These are phyloP conservation scores for Aspergillus fumigatus DNA, from an alignment of 2,329 filamentous ascomycete genomes.

Conservation along the genomic window DNA sequence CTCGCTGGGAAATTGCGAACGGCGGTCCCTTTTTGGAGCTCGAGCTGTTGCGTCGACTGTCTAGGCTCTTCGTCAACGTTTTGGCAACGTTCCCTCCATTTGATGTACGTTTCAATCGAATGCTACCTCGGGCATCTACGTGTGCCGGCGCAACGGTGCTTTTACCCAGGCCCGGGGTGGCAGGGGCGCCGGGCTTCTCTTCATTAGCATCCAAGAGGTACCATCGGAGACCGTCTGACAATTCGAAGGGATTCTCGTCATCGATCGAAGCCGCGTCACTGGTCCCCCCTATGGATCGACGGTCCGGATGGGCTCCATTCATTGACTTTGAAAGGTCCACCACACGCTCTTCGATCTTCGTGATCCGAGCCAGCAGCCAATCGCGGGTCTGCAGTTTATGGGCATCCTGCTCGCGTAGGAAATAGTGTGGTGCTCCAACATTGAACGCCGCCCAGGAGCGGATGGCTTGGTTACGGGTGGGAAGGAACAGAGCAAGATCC, in stretches of 20 bases:
- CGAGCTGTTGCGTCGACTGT: conserved; percentile 84
- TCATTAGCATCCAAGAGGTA: conserved; percentile 91
- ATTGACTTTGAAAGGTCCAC: conserved; percentile 85
- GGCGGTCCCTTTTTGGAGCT: conserved; percentile 68
- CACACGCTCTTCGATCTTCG: conserved; percentile 83
- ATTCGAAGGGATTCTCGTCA: conserved; percentile 94
- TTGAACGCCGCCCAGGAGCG: conserved; percentile 99
- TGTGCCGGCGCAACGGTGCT: conserved; percentile 84
- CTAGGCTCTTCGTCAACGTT: conserved; percentile 79
- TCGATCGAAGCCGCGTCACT: conserved; percentile 61
- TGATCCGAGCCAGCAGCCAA: conserved; percentile 94
- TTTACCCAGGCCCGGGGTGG: conserved; percentile 87
- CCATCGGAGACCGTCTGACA: conserved; percentile 93
- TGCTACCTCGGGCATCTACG: conserved; percentile 76
- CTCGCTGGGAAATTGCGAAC: conserved; percentile 25
- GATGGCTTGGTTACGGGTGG: conserved; percentile 88
- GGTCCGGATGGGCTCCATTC: conserved; percentile 51
- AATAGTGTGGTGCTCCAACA: conserved; percentile 94
- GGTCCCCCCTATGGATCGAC: conserved; percentile 43
- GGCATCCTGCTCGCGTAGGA: conserved; percentile 84
- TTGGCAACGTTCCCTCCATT: conserved; percentile 70
- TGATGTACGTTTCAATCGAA: conserved; percentile 46
- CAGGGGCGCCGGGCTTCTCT: conserved; percentile 85
- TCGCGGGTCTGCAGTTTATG: conserved; percentile 82
- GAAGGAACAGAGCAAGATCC: conserved; percentile 87